phyloP scores from a whole-genome alignment of 495 filamentous ascomycete species.

The Staphylotrichum tortipilum region DNA sequence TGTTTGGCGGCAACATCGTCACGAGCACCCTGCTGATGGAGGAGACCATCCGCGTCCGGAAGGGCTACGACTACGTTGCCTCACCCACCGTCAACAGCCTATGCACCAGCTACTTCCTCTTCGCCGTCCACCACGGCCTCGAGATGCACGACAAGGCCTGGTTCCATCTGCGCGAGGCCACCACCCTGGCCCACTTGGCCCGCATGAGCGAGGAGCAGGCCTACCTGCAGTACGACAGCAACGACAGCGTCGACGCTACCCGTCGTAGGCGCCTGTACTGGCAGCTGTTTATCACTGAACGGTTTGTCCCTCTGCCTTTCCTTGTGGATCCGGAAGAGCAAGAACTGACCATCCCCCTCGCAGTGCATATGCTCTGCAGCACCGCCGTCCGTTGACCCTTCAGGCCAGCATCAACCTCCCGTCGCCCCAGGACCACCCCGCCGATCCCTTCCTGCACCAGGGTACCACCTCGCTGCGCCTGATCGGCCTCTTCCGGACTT shows the following conservation, averaged over 20 bases:
- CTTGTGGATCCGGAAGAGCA: too few species aligned
- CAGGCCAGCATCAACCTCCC: constrained; percentile 55
- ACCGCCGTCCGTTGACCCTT: constrained; percentile 54
- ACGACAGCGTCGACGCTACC: constrained; percentile 45
- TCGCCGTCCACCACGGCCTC: constrained; percentile 64
- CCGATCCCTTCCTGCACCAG: constrained; percentile 41
- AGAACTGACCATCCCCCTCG: constrained; percentile 12
- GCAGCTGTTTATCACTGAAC: constrained; percentile 63
- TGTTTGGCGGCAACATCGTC: constrained; percentile 45
- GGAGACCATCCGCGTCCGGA: constrained; percentile 66
- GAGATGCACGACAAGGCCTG: constrained; percentile 65
- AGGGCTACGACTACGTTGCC: constrained; percentile 66
- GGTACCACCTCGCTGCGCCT: constrained; percentile 57
- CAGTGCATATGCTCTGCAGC: constrained; percentile 66
- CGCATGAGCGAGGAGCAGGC: constrained; percentile 55
- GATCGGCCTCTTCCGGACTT: constrained; percentile 59
- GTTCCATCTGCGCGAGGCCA: constrained; percentile 64
- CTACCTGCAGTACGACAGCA: constrained; percentile 46
- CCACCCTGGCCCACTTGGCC: constrained; percentile 49
- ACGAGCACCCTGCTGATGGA: constrained; percentile 59
- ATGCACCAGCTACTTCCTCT: constrained; percentile 73
- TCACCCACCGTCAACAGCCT: constrained; percentile 58
- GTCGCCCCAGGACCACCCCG: constrained; percentile 55
- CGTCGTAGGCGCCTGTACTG: constrained; percentile 57
- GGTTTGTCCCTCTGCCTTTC: constrained; percentile 48